Conservation (phyloP, 1,284 basidiomycete species). For the Blastosporella zonata region DNA sequence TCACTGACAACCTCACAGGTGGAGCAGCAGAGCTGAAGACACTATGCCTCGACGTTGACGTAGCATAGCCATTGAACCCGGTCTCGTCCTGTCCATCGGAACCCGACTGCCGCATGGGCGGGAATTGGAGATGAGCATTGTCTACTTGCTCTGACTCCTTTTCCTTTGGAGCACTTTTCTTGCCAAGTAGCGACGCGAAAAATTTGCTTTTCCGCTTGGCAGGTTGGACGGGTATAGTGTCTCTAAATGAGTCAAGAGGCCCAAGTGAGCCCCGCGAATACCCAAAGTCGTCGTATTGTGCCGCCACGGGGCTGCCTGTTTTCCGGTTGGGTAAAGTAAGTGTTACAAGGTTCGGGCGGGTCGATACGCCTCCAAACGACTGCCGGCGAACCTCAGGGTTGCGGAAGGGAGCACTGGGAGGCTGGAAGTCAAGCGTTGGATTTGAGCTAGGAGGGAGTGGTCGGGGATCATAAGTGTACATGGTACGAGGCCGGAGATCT, state of each 20-base stretch:
- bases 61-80: constrained; percentile 37
- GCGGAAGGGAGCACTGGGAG: constrained; percentile 65
- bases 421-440: constrained; percentile 47
- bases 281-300: constrained; percentile 65
- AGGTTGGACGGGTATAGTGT: constrained; percentile 34
- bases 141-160: constrained; percentile 40
- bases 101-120: constrained; percentile 39
- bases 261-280: constrained; percentile 57
- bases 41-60: constrained; percentile 44
- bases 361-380: constrained; percentile 66
- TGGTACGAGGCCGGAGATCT: constrained; percentile 56
- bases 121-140: constrained; percentile 37
- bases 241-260: constrained; percentile 48
- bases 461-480: constrained; percentile 59
- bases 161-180: constrained; percentile 41
- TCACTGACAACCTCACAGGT: constrained; percentile 49
- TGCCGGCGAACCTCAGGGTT: constrained; percentile 58
- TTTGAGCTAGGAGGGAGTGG: constrained; percentile 39
- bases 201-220: constrained; percentile 71
- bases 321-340: constrained; percentile 45
- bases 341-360: constrained; percentile 48
- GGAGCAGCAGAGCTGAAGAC: constrained; percentile 31
- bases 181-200: constrained; percentile 60
- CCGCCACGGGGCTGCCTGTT: constrained; percentile 29
- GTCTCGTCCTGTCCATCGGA: constrained; percentile 47